phyloP scores from a whole-genome alignment of 371 early-diverging fungal species.

The Syncephalastrum monosporum region DNA sequence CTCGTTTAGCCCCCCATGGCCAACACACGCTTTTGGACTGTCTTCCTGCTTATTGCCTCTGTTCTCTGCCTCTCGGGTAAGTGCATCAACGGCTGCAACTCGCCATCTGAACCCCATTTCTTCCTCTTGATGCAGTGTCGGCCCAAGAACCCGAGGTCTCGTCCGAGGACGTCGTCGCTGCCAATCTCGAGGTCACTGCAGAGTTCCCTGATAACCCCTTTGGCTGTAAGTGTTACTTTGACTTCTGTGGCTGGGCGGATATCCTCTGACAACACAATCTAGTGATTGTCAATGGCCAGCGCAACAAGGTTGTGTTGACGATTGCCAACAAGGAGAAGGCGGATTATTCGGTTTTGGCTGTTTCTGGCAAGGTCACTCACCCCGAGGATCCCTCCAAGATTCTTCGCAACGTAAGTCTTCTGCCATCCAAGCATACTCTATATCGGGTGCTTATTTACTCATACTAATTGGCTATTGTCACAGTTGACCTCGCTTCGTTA shows the following conservation, averaged over 20 bases:
- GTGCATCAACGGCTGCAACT: no score
- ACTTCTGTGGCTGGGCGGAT: no score
- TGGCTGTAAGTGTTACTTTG: constrained; percentile 33
- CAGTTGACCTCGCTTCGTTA: constrained; percentile 46
- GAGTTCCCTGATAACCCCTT: constrained; percentile 50
- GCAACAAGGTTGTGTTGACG: constrained; percentile 42
- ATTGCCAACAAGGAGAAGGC: constrained; percentile 40
- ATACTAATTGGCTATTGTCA: background rate
- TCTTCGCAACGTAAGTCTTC: constrained; percentile 42
- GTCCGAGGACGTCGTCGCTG: constrained; percentile 6
- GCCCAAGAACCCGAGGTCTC: constrained; percentile 21
- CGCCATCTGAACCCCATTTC: no score
- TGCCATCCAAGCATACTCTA: background rate
- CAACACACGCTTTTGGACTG: no score
- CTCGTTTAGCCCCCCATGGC: no score
- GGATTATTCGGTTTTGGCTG: constrained; percentile 36
- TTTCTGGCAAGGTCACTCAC: constrained; percentile 37
- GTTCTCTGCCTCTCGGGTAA: no score
- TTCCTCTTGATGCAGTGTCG: constrained; percentile 16
- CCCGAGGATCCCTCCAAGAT: constrained; percentile 32
- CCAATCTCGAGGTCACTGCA: constrained; percentile 40
- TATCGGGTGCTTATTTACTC: background rate
- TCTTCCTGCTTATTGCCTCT: no score
- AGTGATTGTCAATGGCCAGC: constrained; percentile 51
- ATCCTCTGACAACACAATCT: background rate